phyloP scores from a whole-genome alignment of 2,329 filamentous ascomycete genomes.

The Aureobasidium sp. region DNA sequence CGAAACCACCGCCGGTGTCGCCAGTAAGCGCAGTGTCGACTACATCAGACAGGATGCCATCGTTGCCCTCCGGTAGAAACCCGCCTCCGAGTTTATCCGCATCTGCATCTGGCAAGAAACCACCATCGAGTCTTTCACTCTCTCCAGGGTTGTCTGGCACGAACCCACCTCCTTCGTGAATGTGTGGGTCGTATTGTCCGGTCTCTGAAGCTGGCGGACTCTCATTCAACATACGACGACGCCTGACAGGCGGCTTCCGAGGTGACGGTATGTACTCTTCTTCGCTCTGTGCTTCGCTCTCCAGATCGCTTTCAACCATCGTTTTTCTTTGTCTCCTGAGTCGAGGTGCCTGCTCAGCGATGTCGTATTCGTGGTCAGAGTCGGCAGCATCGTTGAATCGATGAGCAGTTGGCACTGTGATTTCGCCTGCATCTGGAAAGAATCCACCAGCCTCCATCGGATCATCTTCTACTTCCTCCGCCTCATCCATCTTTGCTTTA shows the following conservation, averaged over 20 bases:
- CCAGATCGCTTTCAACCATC: slow-evolving; percentile 5
- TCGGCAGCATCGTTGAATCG: slow-evolving; percentile 7
- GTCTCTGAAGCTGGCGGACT: not conserved
- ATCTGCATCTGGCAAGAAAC: not conserved
- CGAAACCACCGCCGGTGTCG: slow-evolving; percentile 22
- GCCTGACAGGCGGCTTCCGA: not conserved
- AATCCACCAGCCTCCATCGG: slow-evolving; percentile 27
- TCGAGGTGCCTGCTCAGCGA: slow-evolving; percentile 10
- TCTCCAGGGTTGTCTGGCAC: not conserved
- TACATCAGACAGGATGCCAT: slow-evolving; percentile 13
- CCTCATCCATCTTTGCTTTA: slow-evolving; percentile 16
- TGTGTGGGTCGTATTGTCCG: not conserved
- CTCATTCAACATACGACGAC: not conserved
- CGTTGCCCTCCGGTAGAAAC: slow-evolving; percentile 17
- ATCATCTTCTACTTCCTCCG: slow-evolving; percentile 14
- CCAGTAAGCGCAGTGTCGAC: not conserved
- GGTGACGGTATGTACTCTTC: slow-evolving; percentile 8
- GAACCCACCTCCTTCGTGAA: not conserved
- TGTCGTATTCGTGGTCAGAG: slow-evolving; percentile 9
- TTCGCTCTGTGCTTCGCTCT: slow-evolving; percentile 4
- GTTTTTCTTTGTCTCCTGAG: slow-evolving; percentile 1
- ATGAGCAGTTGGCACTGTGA: slow-evolving; percentile 27
- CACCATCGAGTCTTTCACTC: not conserved
- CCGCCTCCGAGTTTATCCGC: slow-evolving; percentile 14
- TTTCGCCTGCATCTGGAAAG: slow-evolving; percentile 39